Conservation (phyloP, 768 basidiomycete species). For the Russula olivacea region DNA sequence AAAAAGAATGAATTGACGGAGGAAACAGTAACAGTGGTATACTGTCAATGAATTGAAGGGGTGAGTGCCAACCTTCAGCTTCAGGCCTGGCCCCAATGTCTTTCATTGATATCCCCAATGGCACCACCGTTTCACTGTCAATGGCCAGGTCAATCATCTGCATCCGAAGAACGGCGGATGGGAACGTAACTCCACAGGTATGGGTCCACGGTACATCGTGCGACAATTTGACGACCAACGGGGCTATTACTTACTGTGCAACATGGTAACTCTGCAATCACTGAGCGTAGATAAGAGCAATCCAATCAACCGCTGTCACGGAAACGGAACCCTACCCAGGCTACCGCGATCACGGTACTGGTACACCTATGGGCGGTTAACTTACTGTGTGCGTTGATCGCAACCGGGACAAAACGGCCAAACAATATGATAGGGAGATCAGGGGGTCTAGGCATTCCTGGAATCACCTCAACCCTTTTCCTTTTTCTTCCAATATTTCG, state of each 20-base stretch:
- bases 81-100: too few species aligned
- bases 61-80: background rate
- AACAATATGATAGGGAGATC: background rate
- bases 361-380: background rate
- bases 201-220: slow-evolving; percentile 6
- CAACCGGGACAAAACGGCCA: background rate
- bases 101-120: background rate
- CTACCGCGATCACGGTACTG: too few species aligned
- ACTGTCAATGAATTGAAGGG: background rate
- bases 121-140: background rate
- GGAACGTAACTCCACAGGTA: slow-evolving; percentile 3
- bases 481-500: background rate
- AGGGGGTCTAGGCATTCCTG: background rate
- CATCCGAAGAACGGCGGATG: slow-evolving; percentile 14
- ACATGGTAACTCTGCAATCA: background rate
- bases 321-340: background rate
- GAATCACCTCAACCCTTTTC: too few species aligned
- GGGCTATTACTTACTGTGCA: slow-evolving; percentile 4
- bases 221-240: slow-evolving; percentile 10
- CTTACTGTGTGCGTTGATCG: background rate
- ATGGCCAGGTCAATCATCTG: background rate
- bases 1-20: background rate
- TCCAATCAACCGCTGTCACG: slow-evolving; percentile 17
- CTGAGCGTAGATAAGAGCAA: background rate
- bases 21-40: background rate